Evolutionary conservation across 306 rosid species (phyloP).

Genomic region (Vigna radiata): DNA sequence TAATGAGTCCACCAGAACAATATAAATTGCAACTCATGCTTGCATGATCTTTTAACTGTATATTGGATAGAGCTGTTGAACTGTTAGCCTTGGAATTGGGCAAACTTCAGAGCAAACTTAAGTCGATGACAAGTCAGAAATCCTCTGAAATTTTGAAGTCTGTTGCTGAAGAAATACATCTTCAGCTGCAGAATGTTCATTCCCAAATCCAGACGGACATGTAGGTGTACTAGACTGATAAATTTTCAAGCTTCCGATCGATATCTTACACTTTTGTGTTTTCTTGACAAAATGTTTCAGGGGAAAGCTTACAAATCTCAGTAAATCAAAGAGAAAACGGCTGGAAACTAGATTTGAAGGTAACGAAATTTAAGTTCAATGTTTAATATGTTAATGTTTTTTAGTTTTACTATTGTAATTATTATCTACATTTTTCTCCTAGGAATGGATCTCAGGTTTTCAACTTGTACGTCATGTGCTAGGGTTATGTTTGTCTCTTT

Average conservation of each 20-base stretch:
- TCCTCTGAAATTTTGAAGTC: conserved; percentile 80
- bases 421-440: conserved; percentile 23
- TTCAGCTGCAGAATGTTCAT: conserved; percentile 81
- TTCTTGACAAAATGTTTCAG: conserved; percentile 59
- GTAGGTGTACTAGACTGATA: conserved; percentile 59
- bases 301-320: conserved; percentile 63
- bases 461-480: background rate
- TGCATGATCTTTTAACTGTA: conserved; percentile 30
- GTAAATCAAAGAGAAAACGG: conserved; percentile 78
- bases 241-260: conserved; percentile 39
- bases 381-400: conserved; percentile 27
- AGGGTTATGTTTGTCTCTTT: background rate
- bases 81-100: conserved; percentile 69
- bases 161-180: conserved; percentile 66
- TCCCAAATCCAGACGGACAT: conserved; percentile 76
- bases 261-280: conserved; percentile 30
- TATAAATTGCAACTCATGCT: conserved; percentile 11
- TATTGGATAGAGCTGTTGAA: conserved; percentile 73
- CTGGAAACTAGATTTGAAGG: conserved; percentile 79
- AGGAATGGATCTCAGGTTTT: conserved; percentile 2
- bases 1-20: conserved; percentile 23
- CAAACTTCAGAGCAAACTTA: conserved; percentile 77
- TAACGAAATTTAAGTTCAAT: conserved; percentile 45
- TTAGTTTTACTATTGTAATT: conserved; percentile 31
- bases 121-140: conserved; percentile 61